A percentile compares a stretch with the other conserved stretches of the same genome.
Evolutionary conservation across 345 rosid species (phyloP).

Genomic region (Cardiospermum halicacabum): DNA sequence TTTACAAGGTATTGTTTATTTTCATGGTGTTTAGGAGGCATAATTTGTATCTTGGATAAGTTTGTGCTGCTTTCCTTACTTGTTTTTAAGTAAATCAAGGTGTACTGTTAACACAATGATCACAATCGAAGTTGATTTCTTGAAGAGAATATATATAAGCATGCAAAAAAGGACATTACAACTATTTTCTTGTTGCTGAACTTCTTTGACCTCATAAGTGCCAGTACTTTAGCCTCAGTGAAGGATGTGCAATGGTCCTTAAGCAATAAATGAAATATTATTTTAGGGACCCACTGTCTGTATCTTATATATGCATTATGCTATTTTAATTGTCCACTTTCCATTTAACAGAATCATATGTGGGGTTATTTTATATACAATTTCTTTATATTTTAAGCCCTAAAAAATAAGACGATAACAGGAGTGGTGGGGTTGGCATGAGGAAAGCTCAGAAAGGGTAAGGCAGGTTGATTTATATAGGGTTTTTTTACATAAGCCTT

Average conservation of each 20-base stretch:
- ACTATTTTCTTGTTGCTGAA: neutral
- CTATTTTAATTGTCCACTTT: neutral
- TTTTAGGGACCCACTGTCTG: neutral
- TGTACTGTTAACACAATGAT: neutral
- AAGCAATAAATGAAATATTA: neutral
- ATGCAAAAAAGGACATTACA: neutral
- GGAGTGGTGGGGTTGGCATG: too few species aligned
- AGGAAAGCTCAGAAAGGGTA: too few species aligned
- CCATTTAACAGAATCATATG: neutral
- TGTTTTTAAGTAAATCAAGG: neutral
- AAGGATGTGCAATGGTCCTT: neutral
- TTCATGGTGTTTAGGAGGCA: neutral
- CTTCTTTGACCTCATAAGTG: neutral
- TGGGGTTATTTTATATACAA: neutral
- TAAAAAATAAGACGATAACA: neutral
- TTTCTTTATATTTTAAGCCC: neutral
- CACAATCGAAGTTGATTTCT: neutral
- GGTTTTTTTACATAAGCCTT: neutral
- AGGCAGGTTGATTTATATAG: neutral
- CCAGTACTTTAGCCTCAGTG: neutral
- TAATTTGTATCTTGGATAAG: neutral
- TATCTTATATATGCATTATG: neutral
- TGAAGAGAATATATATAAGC: neutral
- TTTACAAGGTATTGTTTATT: constrained; percentile 38
- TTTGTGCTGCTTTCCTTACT: neutral